Conservation (phyloP, 116 monocot species). For the Papilionanthe hybrid region DNA sequence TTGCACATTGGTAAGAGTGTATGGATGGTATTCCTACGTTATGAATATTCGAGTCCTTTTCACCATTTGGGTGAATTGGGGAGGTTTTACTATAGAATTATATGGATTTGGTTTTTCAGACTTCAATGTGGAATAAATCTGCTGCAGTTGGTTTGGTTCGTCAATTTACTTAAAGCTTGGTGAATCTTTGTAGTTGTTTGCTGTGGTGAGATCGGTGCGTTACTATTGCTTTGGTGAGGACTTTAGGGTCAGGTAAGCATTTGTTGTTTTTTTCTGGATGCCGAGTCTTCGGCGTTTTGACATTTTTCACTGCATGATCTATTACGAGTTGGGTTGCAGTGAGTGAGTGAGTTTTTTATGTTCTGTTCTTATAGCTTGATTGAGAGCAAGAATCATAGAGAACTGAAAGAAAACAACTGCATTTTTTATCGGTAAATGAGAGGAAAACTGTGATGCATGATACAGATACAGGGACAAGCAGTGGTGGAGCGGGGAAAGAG, state of each 20-base stretch:
- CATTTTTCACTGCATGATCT: neutral
- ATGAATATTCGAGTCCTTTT: too few species aligned
- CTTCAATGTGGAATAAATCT: neutral
- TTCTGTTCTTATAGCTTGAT: too few species aligned
- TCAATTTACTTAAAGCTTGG: neutral
- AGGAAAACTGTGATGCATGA: too few species aligned
- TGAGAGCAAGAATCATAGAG: too few species aligned
- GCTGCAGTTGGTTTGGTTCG: neutral
- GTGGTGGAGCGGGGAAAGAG: too few species aligned
- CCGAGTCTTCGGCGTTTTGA: neutral
- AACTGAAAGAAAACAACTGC: too few species aligned
- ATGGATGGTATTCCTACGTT: too few species aligned
- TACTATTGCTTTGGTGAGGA: neutral
- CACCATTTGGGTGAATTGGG: too few species aligned
- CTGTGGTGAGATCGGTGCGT: neutral
- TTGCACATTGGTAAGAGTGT: too few species aligned
- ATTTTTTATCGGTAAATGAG: too few species aligned
- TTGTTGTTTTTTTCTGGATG: neutral
- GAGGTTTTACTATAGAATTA: neutral
- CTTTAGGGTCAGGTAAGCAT: neutral
- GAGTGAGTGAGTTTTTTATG: neutral
- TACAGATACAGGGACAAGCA: too few species aligned
- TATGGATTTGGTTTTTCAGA: neutral
- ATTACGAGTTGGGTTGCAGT: neutral
- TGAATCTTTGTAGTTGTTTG: neutral